Percentiles rank a stretch among this genome's conserved stretches.
Evolutionary conservation across 2,329 filamentous ascomycete genomes (phyloP).

Genomic region (Xylariaceae sp.): DNA sequence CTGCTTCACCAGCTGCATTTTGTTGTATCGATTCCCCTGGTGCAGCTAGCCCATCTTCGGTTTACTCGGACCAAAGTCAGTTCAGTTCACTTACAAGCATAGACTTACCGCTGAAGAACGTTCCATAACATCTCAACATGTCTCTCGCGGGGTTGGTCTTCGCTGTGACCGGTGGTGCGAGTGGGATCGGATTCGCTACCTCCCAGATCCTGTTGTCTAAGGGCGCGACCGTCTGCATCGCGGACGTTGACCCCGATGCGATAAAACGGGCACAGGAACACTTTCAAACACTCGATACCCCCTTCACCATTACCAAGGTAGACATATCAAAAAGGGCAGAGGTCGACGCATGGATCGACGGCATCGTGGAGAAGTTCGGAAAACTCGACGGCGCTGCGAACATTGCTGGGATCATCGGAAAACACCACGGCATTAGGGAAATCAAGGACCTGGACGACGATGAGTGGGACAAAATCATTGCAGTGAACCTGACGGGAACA

Average conservation of each 20-base stretch:
- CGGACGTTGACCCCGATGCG: slow-evolving; percentile 29
- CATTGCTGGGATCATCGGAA: slow-evolving; percentile 46
- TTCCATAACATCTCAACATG: slow-evolving; percentile 13
- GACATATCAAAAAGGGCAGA: slow-evolving; percentile 44
- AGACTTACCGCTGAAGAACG: not conserved
- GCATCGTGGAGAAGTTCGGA: slow-evolving; percentile 44
- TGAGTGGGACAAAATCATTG: slow-evolving; percentile 45
- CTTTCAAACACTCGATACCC: slow-evolving; percentile 25
- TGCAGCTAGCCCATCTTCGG: not conserved
- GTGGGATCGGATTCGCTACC: slow-evolving; percentile 33
- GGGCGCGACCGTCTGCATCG: slow-evolving; percentile 31
- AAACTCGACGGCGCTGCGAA: slow-evolving; percentile 52
- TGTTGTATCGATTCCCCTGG: slow-evolving; percentile 3
- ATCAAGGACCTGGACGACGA: slow-evolving; percentile 42
- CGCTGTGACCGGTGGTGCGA: slow-evolving; percentile 40
- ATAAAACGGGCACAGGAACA: slow-evolving; percentile 27
- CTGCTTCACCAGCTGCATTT: slow-evolving; percentile 5
- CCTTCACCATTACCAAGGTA: slow-evolving; percentile 37
- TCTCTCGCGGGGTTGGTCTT: slow-evolving; percentile 34
- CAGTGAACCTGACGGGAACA: slow-evolving; percentile 45
- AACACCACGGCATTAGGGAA: slow-evolving; percentile 37
- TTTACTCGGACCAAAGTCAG: not conserved
- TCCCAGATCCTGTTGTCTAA: slow-evolving; percentile 29
- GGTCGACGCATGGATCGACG: slow-evolving; percentile 47
- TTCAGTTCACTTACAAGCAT: not conserved